These are phyloP conservation scores for Yarrowia porcina DNA, from an alignment of 805 yeast genomes.

Conservation along the genomic window DNA sequence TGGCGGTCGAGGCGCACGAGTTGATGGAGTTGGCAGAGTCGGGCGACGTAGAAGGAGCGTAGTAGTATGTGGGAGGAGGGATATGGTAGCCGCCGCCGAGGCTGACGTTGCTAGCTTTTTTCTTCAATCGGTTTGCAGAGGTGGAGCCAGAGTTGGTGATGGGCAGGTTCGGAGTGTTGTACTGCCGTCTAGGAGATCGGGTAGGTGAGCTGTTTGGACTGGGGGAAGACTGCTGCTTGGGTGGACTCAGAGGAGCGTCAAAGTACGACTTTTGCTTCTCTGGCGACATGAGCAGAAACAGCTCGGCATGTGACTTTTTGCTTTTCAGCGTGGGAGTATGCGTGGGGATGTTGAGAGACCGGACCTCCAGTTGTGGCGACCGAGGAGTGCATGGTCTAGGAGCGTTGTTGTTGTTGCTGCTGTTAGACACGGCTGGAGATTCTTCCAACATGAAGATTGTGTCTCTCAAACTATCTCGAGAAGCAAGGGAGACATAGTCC, in stretches of 20 bases:
- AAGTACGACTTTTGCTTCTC: constrained; percentile 19
- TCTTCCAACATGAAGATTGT: constrained; percentile 6
- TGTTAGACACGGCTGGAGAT: neutral
- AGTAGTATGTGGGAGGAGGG: neutral
- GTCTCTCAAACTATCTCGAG: constrained; percentile 1
- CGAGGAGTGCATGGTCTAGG: constrained; percentile 1
- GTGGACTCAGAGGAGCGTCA: constrained; percentile 13
- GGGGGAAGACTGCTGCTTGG: constrained; percentile 21
- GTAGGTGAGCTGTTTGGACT: neutral
- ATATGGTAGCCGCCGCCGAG: neutral
- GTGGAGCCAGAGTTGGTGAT: constrained; percentile 3
- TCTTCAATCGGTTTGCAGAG: constrained; percentile 5
- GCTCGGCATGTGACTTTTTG: constrained; percentile 20
- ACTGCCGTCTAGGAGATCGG: constrained; percentile 15
- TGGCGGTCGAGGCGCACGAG: constrained; percentile 12
- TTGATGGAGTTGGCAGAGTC: constrained; percentile 24
- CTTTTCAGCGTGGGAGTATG: constrained; percentile 14
- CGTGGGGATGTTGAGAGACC: constrained; percentile 12
- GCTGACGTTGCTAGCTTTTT: neutral
- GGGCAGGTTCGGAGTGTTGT: constrained; percentile 20
- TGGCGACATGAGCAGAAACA: constrained; percentile 19
- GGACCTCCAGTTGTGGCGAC: neutral
- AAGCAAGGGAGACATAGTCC: neutral
- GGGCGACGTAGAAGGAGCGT: constrained; percentile 23
- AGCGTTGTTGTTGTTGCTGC: too few relatives aligned